Percentiles rank a stretch among this genome's conserved stretches.
phyloP scores from a whole-genome alignment of 768 basidiomycete genomes.

The Kwoniella dendrophila region DNA sequence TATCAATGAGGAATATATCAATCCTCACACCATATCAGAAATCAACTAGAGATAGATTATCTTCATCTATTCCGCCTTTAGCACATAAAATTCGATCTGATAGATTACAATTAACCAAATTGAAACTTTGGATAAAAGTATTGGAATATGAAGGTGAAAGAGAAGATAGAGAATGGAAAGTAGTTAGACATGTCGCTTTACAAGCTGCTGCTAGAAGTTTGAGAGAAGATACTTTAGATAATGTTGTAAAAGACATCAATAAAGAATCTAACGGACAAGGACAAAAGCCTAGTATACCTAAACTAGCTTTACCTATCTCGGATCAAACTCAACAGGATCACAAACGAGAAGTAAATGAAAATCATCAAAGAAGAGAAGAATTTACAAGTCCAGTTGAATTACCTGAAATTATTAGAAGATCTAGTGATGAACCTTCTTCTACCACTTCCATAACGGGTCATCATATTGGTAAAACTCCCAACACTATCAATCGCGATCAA shows the following conservation, averaged over 20 bases:
- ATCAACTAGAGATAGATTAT: slow-evolving; percentile 75
- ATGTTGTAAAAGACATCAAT: slow-evolving; percentile 25
- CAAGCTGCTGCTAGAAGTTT: slow-evolving; percentile 71
- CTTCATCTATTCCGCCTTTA: slow-evolving; percentile 64
- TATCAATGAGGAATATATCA: slow-evolving; percentile 76
- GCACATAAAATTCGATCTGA: slow-evolving; percentile 68
- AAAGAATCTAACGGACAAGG: not conserved
- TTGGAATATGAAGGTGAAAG: slow-evolving; percentile 72
- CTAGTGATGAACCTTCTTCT: slow-evolving; percentile 22
- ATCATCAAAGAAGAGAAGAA: not conserved
- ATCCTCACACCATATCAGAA: slow-evolving; percentile 85
- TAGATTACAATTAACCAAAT: slow-evolving; percentile 72
- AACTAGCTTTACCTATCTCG: not conserved
- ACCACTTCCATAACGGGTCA: not conserved
- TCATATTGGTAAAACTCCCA: not conserved
- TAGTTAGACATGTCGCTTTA: slow-evolving; percentile 71
- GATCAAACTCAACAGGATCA: not conserved
- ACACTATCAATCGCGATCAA: slow-evolving; percentile 3
- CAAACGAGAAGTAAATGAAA: not conserved
- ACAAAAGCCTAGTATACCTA: slow-evolving; percentile 6
- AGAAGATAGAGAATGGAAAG: slow-evolving; percentile 69
- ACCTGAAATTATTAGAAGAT: slow-evolving; percentile 29
- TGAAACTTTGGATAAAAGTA: slow-evolving; percentile 74
- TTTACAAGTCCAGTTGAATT: slow-evolving; percentile 30
- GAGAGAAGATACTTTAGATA: slow-evolving; percentile 38